A percentile compares a stretch with the other conserved stretches of the same genome.
phyloP scores from a whole-genome alignment of 208 protist species.

The Vickermania ingenoplastis region DNA sequence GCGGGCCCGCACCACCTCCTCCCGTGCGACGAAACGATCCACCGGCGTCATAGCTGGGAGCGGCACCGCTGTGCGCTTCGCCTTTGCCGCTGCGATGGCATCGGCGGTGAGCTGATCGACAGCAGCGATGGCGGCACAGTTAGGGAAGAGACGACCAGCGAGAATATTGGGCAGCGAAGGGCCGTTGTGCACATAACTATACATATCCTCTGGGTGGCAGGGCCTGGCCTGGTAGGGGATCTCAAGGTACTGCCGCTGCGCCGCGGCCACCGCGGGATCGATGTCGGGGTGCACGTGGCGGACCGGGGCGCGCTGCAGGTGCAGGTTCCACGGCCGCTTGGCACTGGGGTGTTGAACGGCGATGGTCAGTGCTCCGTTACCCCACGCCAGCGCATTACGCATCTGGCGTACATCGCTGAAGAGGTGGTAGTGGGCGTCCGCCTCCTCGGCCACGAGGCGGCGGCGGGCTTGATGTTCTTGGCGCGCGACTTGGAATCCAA shows the following conservation, averaged over 20 bases:
- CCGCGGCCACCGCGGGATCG: not conserved
- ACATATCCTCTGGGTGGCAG: not conserved
- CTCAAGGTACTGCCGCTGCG: not conserved
- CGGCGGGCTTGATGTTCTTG: conserved; percentile 6
- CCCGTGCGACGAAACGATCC: conserved; percentile 9
- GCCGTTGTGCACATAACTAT: conserved; percentile 7
- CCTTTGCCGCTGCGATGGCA: not conserved
- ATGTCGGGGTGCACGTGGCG: not conserved
- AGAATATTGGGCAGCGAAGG: conserved; percentile 4
- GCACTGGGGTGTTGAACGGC: not conserved
- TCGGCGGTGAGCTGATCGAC: not conserved
- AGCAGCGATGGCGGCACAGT: not conserved
- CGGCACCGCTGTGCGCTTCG: not conserved
- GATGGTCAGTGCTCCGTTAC: not conserved
- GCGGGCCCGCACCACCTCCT: conserved; percentile 5
- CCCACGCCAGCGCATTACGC: not conserved
- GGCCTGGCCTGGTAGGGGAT: not conserved
- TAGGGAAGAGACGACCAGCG: conserved; percentile 2
- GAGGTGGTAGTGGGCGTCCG: not conserved
- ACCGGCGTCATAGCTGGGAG: conserved; percentile 2
- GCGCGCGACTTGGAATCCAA: conserved; percentile 1
- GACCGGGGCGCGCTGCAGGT: not conserved
- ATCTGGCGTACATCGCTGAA: not conserved
- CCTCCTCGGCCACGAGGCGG: conserved; percentile 7
- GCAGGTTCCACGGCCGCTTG: not conserved